These are phyloP conservation scores for Hyphopichia fennica DNA, from an alignment of 1,139 yeast genomes.

Conservation along the genomic window DNA sequence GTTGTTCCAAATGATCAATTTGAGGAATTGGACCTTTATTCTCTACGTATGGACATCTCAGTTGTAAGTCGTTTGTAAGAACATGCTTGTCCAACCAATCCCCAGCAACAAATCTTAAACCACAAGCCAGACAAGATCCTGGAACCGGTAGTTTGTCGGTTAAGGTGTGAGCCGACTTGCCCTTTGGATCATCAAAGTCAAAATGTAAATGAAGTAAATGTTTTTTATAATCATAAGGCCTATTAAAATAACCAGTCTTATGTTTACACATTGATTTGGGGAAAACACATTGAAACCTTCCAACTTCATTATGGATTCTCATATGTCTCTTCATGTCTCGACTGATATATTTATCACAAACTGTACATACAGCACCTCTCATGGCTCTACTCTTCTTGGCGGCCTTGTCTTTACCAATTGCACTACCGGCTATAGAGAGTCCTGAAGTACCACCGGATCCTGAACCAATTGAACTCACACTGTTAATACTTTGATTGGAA, in stretches of 20 bases:
- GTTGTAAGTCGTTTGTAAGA: slow-evolving; percentile 23
- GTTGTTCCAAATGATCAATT: not conserved
- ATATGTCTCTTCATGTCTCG: slow-evolving; percentile 47
- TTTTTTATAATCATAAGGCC: slow-evolving; percentile 51
- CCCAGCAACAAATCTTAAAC: slow-evolving; percentile 30
- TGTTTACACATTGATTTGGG: slow-evolving; percentile 45
- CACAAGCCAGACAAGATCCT: slow-evolving; percentile 45
- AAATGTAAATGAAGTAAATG: slow-evolving; percentile 48
- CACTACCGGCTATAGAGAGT: slow-evolving; percentile 3
- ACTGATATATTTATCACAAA: slow-evolving; percentile 45
- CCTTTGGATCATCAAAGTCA: slow-evolving; percentile 44
- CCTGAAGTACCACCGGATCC: slow-evolving; percentile 10
- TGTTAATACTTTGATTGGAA: slow-evolving; percentile 26
- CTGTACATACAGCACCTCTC: slow-evolving; percentile 41
- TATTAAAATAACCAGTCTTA: slow-evolving; percentile 45
- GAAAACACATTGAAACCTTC: slow-evolving; percentile 47
- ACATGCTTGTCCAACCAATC: slow-evolving; percentile 47
- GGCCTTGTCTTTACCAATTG: slow-evolving; percentile 10
- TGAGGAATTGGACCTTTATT: slow-evolving; percentile 2
- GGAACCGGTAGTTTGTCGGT: slow-evolving; percentile 43
- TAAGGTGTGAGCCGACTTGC: slow-evolving; percentile 42
- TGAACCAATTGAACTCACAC: slow-evolving; percentile 11
- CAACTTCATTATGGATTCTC: slow-evolving; percentile 49
- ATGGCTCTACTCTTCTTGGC: slow-evolving; percentile 30
- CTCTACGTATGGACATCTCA: slow-evolving; percentile 24